These are phyloP conservation scores for Colletotrichum costaricense DNA, from an alignment of 2,329 filamentous ascomycete genomes.

Conservation along the genomic window DNA sequence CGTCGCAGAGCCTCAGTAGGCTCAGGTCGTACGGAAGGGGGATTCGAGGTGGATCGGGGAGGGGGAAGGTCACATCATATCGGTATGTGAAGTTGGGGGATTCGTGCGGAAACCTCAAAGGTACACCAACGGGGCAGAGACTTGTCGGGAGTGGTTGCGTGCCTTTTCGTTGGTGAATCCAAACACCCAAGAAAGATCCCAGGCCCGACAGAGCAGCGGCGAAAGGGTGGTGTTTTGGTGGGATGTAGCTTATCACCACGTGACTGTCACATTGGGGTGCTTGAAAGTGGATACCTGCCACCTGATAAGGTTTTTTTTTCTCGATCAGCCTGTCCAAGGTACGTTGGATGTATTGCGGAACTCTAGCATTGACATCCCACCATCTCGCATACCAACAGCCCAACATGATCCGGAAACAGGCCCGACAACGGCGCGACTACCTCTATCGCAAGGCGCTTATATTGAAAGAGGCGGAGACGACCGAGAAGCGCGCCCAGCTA, in stretches of 20 bases:
- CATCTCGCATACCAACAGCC: not conserved
- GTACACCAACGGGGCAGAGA: conserved; percentile 12
- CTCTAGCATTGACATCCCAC: not conserved
- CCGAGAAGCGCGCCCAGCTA: conserved; percentile 89
- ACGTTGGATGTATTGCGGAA: not conserved
- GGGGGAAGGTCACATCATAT: conserved; percentile 37
- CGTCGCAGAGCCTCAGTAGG: conserved; percentile 37
- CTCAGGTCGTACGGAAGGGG: conserved; percentile 36
- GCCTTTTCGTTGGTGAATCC: conserved; percentile 1
- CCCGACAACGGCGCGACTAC: conserved; percentile 62
- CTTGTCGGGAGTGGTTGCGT: conserved; percentile 12
- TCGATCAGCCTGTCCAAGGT: not conserved
- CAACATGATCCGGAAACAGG: conserved; percentile 49
- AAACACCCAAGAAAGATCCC: conserved; percentile 12
- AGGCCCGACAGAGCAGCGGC: conserved; percentile 5
- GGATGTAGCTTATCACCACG: conserved; percentile 14
- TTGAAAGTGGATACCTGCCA: not conserved
- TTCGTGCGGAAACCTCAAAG: conserved; percentile 20
- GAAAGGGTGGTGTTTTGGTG: conserved; percentile 15
- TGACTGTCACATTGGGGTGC: not conserved
- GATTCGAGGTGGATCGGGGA: conserved; percentile 30
- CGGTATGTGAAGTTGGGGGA: conserved; percentile 17
- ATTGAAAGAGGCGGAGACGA: conserved; percentile 90
- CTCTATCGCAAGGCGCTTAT: conserved; percentile 90
- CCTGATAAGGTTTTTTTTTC: conserved; percentile 2